phyloP scores from a whole-genome alignment of 116 monocot genomes.

The Iris pallida region DNA sequence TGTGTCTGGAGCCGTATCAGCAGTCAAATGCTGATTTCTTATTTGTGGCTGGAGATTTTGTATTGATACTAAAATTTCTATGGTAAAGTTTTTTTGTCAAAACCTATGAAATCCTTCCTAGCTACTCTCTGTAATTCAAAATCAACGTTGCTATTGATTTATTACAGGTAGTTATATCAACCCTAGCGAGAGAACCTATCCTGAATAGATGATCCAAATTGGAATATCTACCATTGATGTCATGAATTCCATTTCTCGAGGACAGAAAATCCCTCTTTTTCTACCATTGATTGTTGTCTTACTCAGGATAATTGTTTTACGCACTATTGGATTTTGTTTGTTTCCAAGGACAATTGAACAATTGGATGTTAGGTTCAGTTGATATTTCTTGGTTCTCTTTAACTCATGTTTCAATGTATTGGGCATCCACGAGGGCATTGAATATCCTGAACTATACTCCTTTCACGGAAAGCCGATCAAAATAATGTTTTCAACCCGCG shows the following conservation, averaged over 20 bases:
- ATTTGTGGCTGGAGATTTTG: too few species aligned
- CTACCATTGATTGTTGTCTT: slow-evolving; percentile 17
- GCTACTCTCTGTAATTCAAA: too few species aligned
- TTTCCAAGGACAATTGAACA: background rate
- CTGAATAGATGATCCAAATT: slow-evolving; percentile 99
- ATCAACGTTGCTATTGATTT: background rate
- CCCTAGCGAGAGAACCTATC: slow-evolving; percentile 99
- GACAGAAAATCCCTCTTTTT: slow-evolving; percentile 99
- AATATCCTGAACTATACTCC: slow-evolving; percentile 81
- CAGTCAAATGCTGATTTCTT: too few species aligned
- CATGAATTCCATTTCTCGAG: slow-evolving; percentile 99
- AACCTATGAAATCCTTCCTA: too few species aligned
- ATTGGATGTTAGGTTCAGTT: background rate
- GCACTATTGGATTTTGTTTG: too few species aligned
- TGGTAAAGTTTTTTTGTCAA: too few species aligned
- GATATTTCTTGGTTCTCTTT: background rate
- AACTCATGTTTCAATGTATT: slow-evolving; percentile 4
- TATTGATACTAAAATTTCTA: too few species aligned
- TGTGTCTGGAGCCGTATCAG: too few species aligned
- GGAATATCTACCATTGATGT: slow-evolving; percentile 99
- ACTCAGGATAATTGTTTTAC: too few species aligned
- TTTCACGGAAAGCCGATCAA: slow-evolving; percentile 74
- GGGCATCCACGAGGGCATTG: slow-evolving; percentile 69
- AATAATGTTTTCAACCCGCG: slow-evolving; percentile 96
- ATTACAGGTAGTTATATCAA: slow-evolving; percentile 95